Evolutionary conservation across 306 rosid species (phyloP).

Genomic region (Cicer pinnatifidum): DNA sequence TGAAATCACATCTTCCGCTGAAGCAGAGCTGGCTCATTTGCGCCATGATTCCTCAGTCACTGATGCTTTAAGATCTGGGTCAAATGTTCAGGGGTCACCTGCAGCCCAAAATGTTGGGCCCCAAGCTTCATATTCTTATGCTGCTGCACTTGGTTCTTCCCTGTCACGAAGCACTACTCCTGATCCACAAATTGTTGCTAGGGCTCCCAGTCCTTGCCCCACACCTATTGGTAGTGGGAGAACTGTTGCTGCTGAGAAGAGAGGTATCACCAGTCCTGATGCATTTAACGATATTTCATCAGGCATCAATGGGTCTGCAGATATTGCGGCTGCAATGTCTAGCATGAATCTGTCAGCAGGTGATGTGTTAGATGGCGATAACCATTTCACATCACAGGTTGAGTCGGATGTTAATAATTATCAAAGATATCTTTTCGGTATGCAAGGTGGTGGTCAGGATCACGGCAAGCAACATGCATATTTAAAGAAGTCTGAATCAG

Average conservation of each 20-base stretch:
- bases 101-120: conserved; percentile 61
- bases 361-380: conserved; percentile 62
- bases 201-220: conserved; percentile 94
- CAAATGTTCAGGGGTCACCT: conserved; percentile 67
- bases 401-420: conserved; percentile 71
- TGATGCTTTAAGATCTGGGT: conserved; percentile 57
- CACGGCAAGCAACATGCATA: conserved; percentile 68
- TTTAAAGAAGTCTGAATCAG: conserved; percentile 75
- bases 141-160: conserved; percentile 87
- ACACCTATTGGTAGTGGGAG: conserved; percentile 96
- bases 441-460: conserved; percentile 82
- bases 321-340: conserved; percentile 75
- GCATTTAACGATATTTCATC: conserved; percentile 66
- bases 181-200: conserved; percentile 81
- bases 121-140: conserved; percentile 74
- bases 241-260: conserved; percentile 64
- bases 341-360: conserved; percentile 75
- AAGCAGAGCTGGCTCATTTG: conserved; percentile 68
- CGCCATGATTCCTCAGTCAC: conserved; percentile 57
- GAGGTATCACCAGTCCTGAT: conserved; percentile 65
- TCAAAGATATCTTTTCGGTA: conserved; percentile 68
- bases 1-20: conserved; percentile 64
- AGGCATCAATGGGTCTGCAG: conserved; percentile 67
- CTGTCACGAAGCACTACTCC: conserved; percentile 94
- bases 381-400: conserved; percentile 65